These are phyloP conservation scores for Xylariaceae sp. DNA, from an alignment of 2,329 filamentous ascomycete genomes.

Conservation along the genomic window DNA sequence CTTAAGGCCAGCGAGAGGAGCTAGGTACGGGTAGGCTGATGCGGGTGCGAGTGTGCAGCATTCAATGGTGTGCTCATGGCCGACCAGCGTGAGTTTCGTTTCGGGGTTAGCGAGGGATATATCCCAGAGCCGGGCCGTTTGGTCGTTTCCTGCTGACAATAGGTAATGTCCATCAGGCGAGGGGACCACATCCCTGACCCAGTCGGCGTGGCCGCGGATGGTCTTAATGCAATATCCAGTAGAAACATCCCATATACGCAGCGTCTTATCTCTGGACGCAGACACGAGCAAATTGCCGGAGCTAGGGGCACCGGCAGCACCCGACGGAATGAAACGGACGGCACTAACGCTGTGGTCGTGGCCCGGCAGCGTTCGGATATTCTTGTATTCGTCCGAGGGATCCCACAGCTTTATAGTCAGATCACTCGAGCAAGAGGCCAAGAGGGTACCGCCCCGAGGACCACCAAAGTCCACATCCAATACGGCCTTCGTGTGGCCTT, in stretches of 20 bases:
- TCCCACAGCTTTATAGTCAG: conserved; percentile 95
- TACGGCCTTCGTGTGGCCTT: conserved; percentile 85
- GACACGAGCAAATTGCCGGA: conserved; percentile 76
- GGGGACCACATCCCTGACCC: conserved; percentile 84
- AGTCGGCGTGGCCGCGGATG: conserved; percentile 74
- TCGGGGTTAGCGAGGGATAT: conserved; percentile 62
- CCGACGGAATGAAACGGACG: conserved; percentile 81
- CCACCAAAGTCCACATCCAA: conserved; percentile 87
- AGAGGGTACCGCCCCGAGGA: conserved; percentile 68
- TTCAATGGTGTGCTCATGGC: conserved; percentile 81
- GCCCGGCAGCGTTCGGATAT: conserved; percentile 82
- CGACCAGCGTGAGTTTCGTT: conserved; percentile 70
- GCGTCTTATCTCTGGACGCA: conserved; percentile 76
- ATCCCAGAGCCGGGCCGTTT: conserved; percentile 81
- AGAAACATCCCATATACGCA: conserved; percentile 87
- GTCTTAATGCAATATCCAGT: conserved; percentile 91
- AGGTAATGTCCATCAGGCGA: conserved; percentile 79
- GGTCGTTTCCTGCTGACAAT: conserved; percentile 76
- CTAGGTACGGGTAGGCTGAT: conserved; percentile 69
- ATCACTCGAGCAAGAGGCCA: conserved; percentile 82
- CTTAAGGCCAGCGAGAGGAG: conserved; percentile 75
- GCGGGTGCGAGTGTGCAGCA: conserved; percentile 84
- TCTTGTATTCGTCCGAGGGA: conserved; percentile 86
- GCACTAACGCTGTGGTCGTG: conserved; percentile 90
- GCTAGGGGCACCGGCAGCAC: conserved; percentile 65